Percentiles rank a stretch among this genome's conserved stretches.
phyloP scores from a whole-genome alignment of 495 filamentous ascomycete species.

The Pseudoneurospora amorphoporcata region DNA sequence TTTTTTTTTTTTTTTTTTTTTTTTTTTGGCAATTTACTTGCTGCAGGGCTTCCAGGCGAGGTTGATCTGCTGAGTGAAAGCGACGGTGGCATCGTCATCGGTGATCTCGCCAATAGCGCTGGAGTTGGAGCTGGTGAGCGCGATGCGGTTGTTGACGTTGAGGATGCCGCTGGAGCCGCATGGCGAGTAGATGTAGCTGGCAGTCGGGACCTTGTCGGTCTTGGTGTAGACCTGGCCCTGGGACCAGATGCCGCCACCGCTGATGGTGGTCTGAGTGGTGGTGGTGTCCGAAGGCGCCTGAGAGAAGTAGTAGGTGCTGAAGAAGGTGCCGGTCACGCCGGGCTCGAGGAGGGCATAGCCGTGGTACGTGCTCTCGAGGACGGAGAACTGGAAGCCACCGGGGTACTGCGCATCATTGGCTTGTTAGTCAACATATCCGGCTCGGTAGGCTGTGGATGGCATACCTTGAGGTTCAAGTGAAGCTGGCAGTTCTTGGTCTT shows the following conservation, averaged over 20 bases:
- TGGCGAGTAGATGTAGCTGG: constrained; percentile 45
- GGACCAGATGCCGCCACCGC: constrained; percentile 35
- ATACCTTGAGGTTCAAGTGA: constrained; percentile 40
- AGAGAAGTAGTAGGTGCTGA: constrained; percentile 49
- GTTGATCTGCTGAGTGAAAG: constrained; percentile 46
- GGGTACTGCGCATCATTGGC: constrained; percentile 30
- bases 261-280: constrained; percentile 40
- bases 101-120: constrained; percentile 39
- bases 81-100: constrained; percentile 47
- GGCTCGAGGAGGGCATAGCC: constrained; percentile 43
- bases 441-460: background rate
- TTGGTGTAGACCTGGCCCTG: constrained; percentile 48
- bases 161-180: constrained; percentile 47
- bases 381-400: constrained; percentile 47
- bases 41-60: constrained; percentile 40
- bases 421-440: background rate
- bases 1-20: background rate
- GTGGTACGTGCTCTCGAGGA: constrained; percentile 46
- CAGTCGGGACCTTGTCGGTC: constrained; percentile 41
- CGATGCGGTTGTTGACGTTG: constrained; percentile 51
- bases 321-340: constrained; percentile 45
- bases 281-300: constrained; percentile 37
- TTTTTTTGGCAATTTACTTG: constrained; percentile 5
- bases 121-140: constrained; percentile 34
- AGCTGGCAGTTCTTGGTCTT: constrained; percentile 52